Percentiles rank a stretch among this genome's conserved stretches.
phyloP scores from a whole-genome alignment of 2,329 filamentous ascomycete genomes.

The Aspergillus sp. region DNA sequence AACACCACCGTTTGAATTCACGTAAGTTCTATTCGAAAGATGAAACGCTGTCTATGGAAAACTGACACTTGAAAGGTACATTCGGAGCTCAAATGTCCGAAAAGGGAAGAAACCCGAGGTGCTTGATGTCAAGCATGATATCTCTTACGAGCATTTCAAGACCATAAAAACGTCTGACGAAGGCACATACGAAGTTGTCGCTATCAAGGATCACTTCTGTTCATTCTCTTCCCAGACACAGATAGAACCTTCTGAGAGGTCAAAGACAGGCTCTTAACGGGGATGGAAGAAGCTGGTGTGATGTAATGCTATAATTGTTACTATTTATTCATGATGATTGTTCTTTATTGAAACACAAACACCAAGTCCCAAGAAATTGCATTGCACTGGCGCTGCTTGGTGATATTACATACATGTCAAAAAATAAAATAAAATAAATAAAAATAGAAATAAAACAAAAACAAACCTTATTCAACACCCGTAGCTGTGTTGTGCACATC shows the following conservation, averaged over 20 bases:
- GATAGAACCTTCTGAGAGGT: constrained; percentile 41
- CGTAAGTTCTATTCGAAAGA: constrained; percentile 39
- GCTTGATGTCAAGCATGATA: constrained; percentile 85
- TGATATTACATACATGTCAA: constrained; percentile 10
- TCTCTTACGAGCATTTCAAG: constrained; percentile 76
- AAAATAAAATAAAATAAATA: too few species aligned
- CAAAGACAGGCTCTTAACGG: constrained; percentile 25
- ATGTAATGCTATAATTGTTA: constrained; percentile 8
- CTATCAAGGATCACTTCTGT: constrained; percentile 91
- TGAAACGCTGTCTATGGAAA: neutral
- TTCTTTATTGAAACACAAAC: neutral
- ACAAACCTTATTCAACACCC: constrained; percentile 5
- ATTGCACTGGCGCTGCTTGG: constrained; percentile 28
- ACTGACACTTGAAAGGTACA: constrained; percentile 53
- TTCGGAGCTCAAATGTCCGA: constrained; percentile 76
- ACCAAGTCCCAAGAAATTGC: constrained; percentile 9
- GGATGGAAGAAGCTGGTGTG: constrained; percentile 10
- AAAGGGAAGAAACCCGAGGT: constrained; percentile 74
- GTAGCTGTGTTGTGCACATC: constrained; percentile 42
- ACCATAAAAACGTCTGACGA: constrained; percentile 82
- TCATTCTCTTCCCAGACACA: constrained; percentile 72
- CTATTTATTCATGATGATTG: neutral
- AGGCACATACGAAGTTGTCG: constrained; percentile 94
- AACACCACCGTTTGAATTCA: constrained; percentile 94
- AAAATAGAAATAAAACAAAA: neutral